Evolutionary conservation across 1,139 yeast genomes (phyloP).

Genomic region (Suhomyces coccinellae): DNA sequence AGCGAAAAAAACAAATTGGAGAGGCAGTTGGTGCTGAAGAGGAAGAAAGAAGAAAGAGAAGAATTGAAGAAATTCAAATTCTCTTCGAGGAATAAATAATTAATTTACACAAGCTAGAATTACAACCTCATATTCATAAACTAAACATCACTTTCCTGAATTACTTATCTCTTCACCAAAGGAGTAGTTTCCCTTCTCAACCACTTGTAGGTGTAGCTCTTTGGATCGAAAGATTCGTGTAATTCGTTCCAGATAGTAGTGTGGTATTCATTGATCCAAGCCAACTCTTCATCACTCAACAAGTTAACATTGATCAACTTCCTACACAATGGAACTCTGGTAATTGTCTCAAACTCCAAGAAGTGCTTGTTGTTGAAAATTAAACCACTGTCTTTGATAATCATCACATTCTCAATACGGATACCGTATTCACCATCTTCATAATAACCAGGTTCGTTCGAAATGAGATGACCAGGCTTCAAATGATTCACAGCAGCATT

Average conservation of each 20-base stretch:
- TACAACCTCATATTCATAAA: neutral
- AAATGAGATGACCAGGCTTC: conserved; percentile 73
- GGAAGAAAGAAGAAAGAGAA: conserved; percentile 67
- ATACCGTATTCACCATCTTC: conserved; percentile 93
- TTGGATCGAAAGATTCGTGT: conserved; percentile 47
- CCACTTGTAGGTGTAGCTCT: conserved; percentile 65
- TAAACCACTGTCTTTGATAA: conserved; percentile 52
- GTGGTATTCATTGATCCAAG: conserved; percentile 73
- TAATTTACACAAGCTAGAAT: neutral
- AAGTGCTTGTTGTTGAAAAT: conserved; percentile 54
- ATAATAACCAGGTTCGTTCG: conserved; percentile 96
- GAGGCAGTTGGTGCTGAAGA: conserved; percentile 83
- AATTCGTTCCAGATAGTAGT: conserved; percentile 57
- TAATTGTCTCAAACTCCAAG: conserved; percentile 79
- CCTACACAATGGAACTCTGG: conserved; percentile 84
- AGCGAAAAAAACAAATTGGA: conserved; percentile 80
- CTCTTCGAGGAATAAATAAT: conserved; percentile 57
- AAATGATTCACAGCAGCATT: conserved; percentile 48
- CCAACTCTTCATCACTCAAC: conserved; percentile 61
- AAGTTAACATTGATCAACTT: conserved; percentile 60
- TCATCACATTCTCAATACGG: conserved; percentile 84
- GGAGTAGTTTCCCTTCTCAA: conserved; percentile 68
- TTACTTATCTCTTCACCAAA: conserved; percentile 17
- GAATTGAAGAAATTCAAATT: conserved; percentile 80
- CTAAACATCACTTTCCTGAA: neutral